phyloP scores from a whole-genome alignment of 2,329 filamentous ascomycete species.

The Aspergillus sp. region DNA sequence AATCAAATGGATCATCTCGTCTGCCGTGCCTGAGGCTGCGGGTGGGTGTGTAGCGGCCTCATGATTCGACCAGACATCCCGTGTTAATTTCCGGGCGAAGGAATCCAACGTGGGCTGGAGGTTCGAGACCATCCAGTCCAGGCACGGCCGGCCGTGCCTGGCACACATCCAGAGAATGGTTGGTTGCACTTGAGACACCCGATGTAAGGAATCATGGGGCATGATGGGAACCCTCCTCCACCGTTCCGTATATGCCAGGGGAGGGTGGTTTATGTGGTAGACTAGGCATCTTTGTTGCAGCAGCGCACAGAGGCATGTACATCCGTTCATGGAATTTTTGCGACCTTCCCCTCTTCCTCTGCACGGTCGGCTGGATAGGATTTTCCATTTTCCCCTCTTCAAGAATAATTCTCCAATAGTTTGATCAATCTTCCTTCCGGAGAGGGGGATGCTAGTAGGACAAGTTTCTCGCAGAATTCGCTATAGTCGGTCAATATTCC shows the following conservation, averaged over 20 bases:
- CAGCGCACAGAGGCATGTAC: not conserved
- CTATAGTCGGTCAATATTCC: not conserved
- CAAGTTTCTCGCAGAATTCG: not conserved
- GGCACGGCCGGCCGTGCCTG: slow-evolving; percentile 2
- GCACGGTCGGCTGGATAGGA: not conserved
- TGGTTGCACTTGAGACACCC: slow-evolving; percentile 1
- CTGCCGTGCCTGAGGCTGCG: slow-evolving; percentile 1
- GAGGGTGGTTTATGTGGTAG: not conserved
- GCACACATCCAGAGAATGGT: not conserved
- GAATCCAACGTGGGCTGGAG: slow-evolving; percentile 8
- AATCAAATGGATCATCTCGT: slow-evolving; percentile 1
- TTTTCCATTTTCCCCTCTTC: not conserved
- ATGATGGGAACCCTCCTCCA: not conserved
- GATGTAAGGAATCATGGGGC: slow-evolving; percentile 3
- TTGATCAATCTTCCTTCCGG: not conserved
- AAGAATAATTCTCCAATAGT: not conserved
- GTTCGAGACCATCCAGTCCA: slow-evolving; percentile 6
- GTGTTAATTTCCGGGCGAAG: slow-evolving; percentile 12
- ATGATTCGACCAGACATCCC: slow-evolving; percentile 1
- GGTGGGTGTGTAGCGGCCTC: not conserved
- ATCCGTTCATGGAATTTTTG: too few relatives aligned
- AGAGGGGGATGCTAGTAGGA: not conserved
- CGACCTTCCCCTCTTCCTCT: not conserved
- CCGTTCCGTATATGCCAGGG: not conserved
- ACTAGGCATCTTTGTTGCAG: not conserved